phyloP scores from a whole-genome alignment of 2,329 filamentous ascomycete species.

The Ophiostoma himal-ulmi region DNA sequence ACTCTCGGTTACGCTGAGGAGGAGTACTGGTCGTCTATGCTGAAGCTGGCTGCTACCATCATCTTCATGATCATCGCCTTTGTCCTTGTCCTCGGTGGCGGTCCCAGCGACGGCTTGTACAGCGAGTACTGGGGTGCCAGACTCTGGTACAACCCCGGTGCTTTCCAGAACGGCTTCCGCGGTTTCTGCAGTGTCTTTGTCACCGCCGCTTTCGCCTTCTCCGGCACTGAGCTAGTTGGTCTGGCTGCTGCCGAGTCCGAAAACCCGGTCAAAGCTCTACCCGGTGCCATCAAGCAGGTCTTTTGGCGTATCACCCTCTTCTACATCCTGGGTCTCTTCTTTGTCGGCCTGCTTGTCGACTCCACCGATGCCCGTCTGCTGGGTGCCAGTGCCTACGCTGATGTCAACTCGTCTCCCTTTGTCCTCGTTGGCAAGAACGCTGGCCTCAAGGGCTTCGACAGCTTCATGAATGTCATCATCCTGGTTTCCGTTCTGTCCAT shows the following conservation, averaged over 20 bases:
- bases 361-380: conserved; percentile 45
- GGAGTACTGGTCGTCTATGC: conserved; percentile 52
- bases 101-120: conserved; percentile 45
- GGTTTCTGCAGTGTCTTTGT: conserved; percentile 68
- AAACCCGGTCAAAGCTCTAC: conserved; percentile 67
- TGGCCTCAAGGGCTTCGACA: conserved; percentile 46
- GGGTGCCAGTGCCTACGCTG: conserved; percentile 41
- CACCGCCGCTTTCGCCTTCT: conserved; percentile 67
- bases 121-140: conserved; percentile 45
- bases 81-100: conserved; percentile 54
- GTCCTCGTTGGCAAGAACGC: conserved; percentile 53
- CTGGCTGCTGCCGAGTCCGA: conserved; percentile 65
- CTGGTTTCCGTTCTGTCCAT: conserved; percentile 54
- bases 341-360: conserved; percentile 46
- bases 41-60: conserved; percentile 54
- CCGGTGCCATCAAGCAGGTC: conserved; percentile 76
- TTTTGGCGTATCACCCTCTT: conserved; percentile 54
- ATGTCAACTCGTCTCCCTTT: conserved; percentile 48
- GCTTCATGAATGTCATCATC: conserved; percentile 56
- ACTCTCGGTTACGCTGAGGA: conserved; percentile 53
- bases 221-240: conserved; percentile 69
- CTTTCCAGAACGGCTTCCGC: conserved; percentile 68
- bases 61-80: conserved; percentile 61
- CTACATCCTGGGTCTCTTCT: conserved; percentile 48
- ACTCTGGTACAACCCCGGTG: conserved; percentile 46